Evolutionary conservation across 495 filamentous ascomycete species (phyloP), one percentile per base, ranked within the genome.

Genomic region (Podospora comata): DNA sequence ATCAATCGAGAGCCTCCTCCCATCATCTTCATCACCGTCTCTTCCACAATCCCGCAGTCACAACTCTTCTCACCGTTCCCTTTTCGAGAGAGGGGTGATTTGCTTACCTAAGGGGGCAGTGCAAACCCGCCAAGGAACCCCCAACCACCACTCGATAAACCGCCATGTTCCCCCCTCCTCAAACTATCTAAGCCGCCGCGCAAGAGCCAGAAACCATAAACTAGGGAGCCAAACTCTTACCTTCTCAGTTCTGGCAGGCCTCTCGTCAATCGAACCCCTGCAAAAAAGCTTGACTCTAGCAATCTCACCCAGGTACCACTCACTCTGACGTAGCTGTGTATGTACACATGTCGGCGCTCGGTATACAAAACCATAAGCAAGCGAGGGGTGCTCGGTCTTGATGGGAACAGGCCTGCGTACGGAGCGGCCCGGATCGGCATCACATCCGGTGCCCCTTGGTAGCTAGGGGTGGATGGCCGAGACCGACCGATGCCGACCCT

Each of bases 61-160:
- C 1, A 16, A 48, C 39, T 3, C 34, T 11, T 48, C 39, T 48
- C 39, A 48, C 39, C 39, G 39, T 48, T 13, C 15, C 23, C 1
- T 23, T 23, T 48, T 48, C 39, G 13, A 48, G 39, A 48, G 39
- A 48, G 39, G 39, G 39, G 39, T 16, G 15, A 16, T 58, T 23
- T 23, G 56, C 19, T 59, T 59, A 23, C 19, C 56, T 27, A 39
- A 63, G 20, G 61, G 61, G 61, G 61, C 61, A 39, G 61, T 63
- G 61, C 61, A 63, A 63, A 39, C 61, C 32, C 32, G 61, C 61
- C 61, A 39, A 63, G 61, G 23, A 48, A 44, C 18, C 16, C 54
- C 39, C 39, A 32, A 4, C 39, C 3, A 48, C 39, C 39, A 48
- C 39, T 48, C 39, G 39, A 48, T 48, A 48, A 48, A 39, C 34